These are phyloP conservation scores for Sinapis alba DNA, from an alignment of 441 rosid genomes.

Conservation along the genomic window DNA sequence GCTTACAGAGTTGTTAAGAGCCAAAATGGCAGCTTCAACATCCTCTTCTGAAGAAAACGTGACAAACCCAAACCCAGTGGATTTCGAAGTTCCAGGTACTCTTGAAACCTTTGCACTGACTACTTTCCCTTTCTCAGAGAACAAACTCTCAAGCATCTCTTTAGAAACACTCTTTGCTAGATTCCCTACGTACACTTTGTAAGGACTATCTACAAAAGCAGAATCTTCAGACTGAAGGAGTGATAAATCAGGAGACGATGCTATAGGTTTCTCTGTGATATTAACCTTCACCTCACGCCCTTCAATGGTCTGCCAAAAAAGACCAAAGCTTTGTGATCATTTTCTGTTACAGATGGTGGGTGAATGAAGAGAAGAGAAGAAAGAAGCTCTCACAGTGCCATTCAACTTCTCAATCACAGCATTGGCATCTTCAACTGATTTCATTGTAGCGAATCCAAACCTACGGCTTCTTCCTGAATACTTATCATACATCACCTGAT, in stretches of 20 bases:
- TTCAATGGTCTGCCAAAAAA: slow-evolving; percentile 47
- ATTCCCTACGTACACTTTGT: slow-evolving; percentile 84
- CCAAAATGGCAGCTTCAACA: slow-evolving; percentile 70
- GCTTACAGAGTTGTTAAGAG: slow-evolving; percentile 73
- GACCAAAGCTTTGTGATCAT: not conserved
- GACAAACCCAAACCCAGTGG: slow-evolving; percentile 83
- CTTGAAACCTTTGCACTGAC: slow-evolving; percentile 81
- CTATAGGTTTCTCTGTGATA: slow-evolving; percentile 80
- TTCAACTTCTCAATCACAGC: slow-evolving; percentile 81
- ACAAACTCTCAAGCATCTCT: slow-evolving; percentile 58
- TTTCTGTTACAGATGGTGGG: not conserved
- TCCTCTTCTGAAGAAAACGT: slow-evolving; percentile 84
- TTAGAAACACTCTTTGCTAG: slow-evolving; percentile 78
- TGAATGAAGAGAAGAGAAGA: not conserved
- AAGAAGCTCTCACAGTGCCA: slow-evolving; percentile 62
- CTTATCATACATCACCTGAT: slow-evolving; percentile 92
- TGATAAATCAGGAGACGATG: slow-evolving; percentile 47
- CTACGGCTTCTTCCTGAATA: slow-evolving; percentile 79
- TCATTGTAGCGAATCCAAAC: slow-evolving; percentile 92
- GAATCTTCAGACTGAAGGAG: slow-evolving; percentile 67
- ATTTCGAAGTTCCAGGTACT: slow-evolving; percentile 83
- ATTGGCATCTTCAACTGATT: slow-evolving; percentile 81
- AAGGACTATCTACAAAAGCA: slow-evolving; percentile 68
- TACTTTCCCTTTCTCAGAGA: slow-evolving; percentile 79
- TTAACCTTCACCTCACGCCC: slow-evolving; percentile 85